phyloP scores from a whole-genome alignment of 1,284 basidiomycete genomes.

The Cryptococcus neoformans region DNA sequence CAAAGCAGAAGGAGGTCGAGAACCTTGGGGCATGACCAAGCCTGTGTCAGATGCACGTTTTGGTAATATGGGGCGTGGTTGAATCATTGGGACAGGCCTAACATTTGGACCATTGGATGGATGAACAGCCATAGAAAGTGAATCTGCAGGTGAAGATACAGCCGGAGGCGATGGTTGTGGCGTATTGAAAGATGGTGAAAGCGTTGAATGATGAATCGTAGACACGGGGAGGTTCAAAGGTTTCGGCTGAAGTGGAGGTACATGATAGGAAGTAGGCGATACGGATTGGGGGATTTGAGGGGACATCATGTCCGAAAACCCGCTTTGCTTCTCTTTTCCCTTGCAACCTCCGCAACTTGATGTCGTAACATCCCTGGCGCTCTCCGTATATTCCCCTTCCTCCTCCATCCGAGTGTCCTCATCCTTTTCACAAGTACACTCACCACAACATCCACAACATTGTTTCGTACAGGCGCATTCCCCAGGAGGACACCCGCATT shows the following conservation, averaged over 20 bases:
- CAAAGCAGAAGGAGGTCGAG: neutral
- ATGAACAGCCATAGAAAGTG: too few species aligned
- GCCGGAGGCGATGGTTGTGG: too few species aligned
- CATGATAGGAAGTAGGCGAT: too few species aligned
- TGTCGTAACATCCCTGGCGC: neutral
- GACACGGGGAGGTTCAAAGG: too few species aligned
- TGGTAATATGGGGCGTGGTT: neutral
- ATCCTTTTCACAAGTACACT: slow-evolving; percentile 41
- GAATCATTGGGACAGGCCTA: too few species aligned
- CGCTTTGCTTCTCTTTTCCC: neutral
- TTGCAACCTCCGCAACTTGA: slow-evolving; percentile 8
- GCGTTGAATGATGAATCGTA: too few species aligned
- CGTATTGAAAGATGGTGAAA: too few species aligned
- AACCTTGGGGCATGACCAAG: neutral
- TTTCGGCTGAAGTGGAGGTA: too few species aligned
- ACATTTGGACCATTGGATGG: too few species aligned
- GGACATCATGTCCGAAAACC: too few species aligned
- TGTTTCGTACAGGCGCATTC: slow-evolving; percentile 47
- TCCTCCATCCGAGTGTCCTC: slow-evolving; percentile 19
- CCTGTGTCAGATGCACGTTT: neutral
- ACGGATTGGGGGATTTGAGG: too few species aligned
- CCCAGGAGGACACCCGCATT: slow-evolving; percentile 47
- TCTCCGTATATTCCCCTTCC: neutral
- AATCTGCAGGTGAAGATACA: too few species aligned
- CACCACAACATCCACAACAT: slow-evolving; percentile 49